Evolutionary conservation across 805 yeast genomes (phyloP), one percentile per base, ranked within the genome.

Genomic region (Lachancea nothofagi): DNA sequence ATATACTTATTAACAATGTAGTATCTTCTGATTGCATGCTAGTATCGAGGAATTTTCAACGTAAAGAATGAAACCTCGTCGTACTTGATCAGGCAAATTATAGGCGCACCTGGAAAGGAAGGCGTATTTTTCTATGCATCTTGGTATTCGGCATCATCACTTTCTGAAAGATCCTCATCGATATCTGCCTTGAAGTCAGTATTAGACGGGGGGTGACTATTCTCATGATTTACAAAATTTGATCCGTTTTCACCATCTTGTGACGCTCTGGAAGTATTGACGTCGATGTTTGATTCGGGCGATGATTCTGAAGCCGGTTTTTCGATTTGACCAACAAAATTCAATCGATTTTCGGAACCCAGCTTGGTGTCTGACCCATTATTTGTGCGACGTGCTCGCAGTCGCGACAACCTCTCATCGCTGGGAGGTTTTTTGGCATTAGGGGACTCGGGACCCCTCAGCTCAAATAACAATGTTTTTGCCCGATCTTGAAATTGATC

Each of bases 401-500:
- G 10, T 17, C 32, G 39, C 9, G 35, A 25, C 36, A 53, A 57
- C 38, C 50, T 55, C 36, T 57, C 62, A 12, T 54, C 59, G 27
- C 49, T 53, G 7, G 53, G 22, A 2, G 40, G 26, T 4, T 50
- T 62, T 27, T 44, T 49, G 5, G 47, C 44, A 26, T 49, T 54
- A 13, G 49, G 47, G 5, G 61, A 53, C 5, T 47, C 42, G 19
- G 61, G 56, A 6, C 70, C 68, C 51, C 89, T 66, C 17, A 83
- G 62, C 50, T 80, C 88, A 51, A 71, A 73, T 14, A 83, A 64
- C 42, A 83, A 67, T 37, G 67, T 72, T 55, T 83, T 70, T 0
- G 90, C 93, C n/a, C 34, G 5, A 20, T 21, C 21, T 18, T 20
- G 26, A 31, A 10, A 10, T 21, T n/a, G 9, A 5, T 22, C 26